Evolutionary conservation across 371 early-diverging fungal genomes (phyloP).

Genomic region (Cladochytrium tenue): DNA sequence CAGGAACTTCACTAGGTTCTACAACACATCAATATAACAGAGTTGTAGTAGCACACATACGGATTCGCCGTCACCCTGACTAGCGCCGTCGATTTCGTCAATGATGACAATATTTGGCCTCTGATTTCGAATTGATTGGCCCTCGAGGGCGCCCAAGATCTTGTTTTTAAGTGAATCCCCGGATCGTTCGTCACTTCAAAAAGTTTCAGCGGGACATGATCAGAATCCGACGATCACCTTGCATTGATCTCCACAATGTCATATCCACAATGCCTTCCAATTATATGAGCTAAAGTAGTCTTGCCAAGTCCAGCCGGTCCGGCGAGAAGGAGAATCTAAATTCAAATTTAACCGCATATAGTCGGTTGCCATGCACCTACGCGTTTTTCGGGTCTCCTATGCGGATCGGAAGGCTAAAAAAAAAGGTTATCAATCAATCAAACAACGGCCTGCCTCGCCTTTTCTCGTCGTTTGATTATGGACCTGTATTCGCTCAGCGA

Average conservation of each 20-base stretch:
- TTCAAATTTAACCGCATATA: no score
- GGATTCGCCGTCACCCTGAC: slow-evolving; percentile 62
- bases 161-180: slow-evolving; percentile 71
- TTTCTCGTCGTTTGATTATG: no score
- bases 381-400: neutral
- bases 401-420: no score
- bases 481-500: no score
- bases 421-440: no score
- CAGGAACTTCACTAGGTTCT: slow-evolving; percentile 82
- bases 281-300: slow-evolving; percentile 95
- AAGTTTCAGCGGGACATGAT: no score
- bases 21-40: neutral
- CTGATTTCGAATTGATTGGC: slow-evolving; percentile 63
- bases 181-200: slow-evolving; percentile 97
- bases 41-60: slow-evolving; percentile 18
- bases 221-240: slow-evolving; percentile 56
- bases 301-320: slow-evolving; percentile 99
- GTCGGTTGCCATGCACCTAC: no score
- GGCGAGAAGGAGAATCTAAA: slow-evolving; percentile 82
- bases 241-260: slow-evolving; percentile 96
- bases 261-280: slow-evolving; percentile 91
- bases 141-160: slow-evolving; percentile 74
- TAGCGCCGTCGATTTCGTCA: slow-evolving; percentile 97
- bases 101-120: slow-evolving; percentile 87
- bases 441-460: no score